phyloP scores from a whole-genome alignment of 441 rosid species.

The Jatropha multifida region DNA sequence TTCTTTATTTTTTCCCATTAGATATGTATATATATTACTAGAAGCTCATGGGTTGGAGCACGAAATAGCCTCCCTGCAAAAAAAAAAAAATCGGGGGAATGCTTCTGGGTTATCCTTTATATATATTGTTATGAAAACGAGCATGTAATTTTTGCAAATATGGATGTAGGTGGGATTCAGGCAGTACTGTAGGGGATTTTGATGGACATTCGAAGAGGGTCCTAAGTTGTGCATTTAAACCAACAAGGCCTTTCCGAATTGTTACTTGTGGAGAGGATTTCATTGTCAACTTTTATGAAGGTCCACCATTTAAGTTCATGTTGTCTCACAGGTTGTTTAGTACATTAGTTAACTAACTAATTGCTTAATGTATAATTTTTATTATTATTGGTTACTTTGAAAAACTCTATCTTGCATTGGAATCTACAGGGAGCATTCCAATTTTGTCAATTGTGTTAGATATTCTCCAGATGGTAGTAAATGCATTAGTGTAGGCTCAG shows the following conservation, averaged over 20 bases:
- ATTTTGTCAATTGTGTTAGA: constrained; percentile 93
- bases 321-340: constrained; percentile 65
- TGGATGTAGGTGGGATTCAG: constrained; percentile 85
- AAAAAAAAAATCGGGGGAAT: no score
- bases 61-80: no score
- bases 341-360: no score
- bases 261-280: constrained; percentile 97
- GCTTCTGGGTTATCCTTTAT: no score
- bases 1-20: no score
- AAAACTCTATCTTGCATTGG: no score
- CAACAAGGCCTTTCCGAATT: constrained; percentile 86
- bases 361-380: no score
- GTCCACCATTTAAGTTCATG: constrained; percentile 95
- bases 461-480: constrained; percentile 90
- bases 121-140: no score
- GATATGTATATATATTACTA: no score
- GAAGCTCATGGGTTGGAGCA: no score
- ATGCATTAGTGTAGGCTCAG: constrained; percentile 87
- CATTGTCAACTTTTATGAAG: constrained; percentile 89
- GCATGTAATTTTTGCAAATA: no score
- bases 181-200: constrained; percentile 88
- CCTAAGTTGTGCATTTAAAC: constrained; percentile 86
- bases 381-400: no score
- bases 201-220: constrained; percentile 95
- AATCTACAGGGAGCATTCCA: constrained; percentile 74